Evolutionary conservation across 768 basidiomycete species (phyloP), one percentile per base, ranked within the genome.

Genomic region (Tricholoma terreum): DNA sequence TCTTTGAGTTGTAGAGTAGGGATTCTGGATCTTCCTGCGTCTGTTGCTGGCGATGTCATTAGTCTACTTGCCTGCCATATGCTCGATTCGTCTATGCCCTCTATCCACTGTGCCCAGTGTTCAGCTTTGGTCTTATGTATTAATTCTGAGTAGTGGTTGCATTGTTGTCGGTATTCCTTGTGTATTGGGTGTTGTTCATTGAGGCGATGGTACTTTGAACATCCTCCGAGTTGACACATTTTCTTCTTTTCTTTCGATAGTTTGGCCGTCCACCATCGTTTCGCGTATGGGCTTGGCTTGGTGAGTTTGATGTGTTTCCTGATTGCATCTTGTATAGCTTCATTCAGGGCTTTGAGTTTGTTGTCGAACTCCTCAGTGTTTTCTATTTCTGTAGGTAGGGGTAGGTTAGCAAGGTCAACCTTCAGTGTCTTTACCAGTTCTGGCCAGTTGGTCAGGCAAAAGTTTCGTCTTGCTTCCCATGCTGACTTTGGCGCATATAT

Each of bases 231-330:
- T 6, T 22, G 10, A 7, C 3, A 17, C 24, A 17, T 14, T 15
- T 45, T 10, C n/a, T 17, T 45, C n/a, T 45, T 10, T 17, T 10
- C 10, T 6, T 7, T 45, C 2, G 10, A 4, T 14, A 67, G 57
- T 4, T 65, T 57, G 0, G 36, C 38, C 1, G 34, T 64, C 60
- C 60, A 67, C 66, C 66, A 67, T 0, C 59, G 11, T 14, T 61
- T 65, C 2, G 54, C 22, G 27, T 58, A 51, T 0, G 63, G 64
- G 11, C 35, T 30, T 17, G 55, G 62, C 54, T 34, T 2, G 58
- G 51, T 4, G 53, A 19, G 4, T 12, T n/a, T 45, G 27, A 9
- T 48, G 57, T 57, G 11, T 11, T 31, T 3, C 46, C n/a, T 17
- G 11, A 45, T 45, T 2, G 43, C n/a, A 3, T 45, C 43, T 2